Conservation (phyloP, 345 rosid species). For the Erodium maritimum region DNA sequence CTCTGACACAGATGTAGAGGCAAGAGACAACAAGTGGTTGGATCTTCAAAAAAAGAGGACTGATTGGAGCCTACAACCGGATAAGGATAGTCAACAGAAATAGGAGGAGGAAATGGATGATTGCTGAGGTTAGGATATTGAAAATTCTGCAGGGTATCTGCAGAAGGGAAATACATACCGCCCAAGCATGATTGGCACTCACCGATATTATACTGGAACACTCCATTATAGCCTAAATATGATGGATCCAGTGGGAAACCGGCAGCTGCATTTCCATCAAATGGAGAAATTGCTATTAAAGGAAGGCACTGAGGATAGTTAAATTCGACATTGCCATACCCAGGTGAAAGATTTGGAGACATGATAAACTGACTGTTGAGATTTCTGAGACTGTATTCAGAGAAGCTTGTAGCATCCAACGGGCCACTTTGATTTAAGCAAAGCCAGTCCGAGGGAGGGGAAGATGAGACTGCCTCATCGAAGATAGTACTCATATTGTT, state of each 20-base stretch:
- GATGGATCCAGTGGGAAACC: constrained; percentile 8
- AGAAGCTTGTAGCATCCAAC: neutral
- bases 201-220: constrained; percentile 11
- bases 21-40: constrained; percentile 5
- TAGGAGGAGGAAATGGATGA: constrained; percentile 9
- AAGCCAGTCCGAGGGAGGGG: constrained; percentile 1
- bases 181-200: neutral
- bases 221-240: constrained; percentile 8
- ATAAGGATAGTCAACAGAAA: constrained; percentile 1
- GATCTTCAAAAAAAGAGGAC: constrained; percentile 8
- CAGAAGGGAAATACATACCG: constrained; percentile 3
- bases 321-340: constrained; percentile 1
- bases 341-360: constrained; percentile 3
- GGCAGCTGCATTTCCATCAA: constrained; percentile 4
- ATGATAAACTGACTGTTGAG: constrained; percentile 6
- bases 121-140: constrained; percentile 9
- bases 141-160: constrained; percentile 7
- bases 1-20: constrained; percentile 2
- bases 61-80: constrained; percentile 8
- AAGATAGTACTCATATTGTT: constrained; percentile 5
- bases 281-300: constrained; percentile 5
- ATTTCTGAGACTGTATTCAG: constrained; percentile 4
- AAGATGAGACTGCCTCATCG: constrained; percentile 1
- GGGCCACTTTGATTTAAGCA: neutral
- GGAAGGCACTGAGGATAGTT: neutral